A percentile compares a stretch with the other conserved stretches of the same genome.
Evolutionary conservation across 2,329 filamentous ascomycete species (phyloP).

Genomic region (Fusarium xylarioides): DNA sequence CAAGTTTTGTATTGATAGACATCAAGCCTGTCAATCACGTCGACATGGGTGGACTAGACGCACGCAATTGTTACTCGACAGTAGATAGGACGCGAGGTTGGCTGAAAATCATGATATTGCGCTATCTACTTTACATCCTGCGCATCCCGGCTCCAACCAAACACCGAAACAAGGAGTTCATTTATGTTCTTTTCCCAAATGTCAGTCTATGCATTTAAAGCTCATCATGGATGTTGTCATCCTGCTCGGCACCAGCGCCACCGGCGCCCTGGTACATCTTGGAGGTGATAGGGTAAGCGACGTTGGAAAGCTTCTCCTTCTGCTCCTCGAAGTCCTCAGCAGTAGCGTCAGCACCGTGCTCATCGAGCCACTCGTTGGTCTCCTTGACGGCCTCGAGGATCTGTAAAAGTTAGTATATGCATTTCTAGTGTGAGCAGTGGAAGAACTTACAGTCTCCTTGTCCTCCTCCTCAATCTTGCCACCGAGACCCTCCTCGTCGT

Average conservation of each 20-base stretch:
- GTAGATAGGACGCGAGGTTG: neutral
- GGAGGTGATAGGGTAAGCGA: conserved; percentile 98
- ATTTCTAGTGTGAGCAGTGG: neutral
- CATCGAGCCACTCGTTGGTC: conserved; percentile 93
- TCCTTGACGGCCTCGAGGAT: conserved; percentile 97
- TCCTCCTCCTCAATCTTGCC: conserved; percentile 99
- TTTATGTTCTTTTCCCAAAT: conserved; percentile 43
- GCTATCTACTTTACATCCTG: conserved; percentile 47
- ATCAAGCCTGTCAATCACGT: neutral
- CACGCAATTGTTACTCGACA: neutral
- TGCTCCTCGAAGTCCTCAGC: conserved; percentile 99
- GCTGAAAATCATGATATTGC: conserved; percentile 39
- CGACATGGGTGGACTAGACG: neutral
- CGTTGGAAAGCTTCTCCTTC: conserved; percentile 97
- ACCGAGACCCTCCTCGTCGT: conserved; percentile 94
- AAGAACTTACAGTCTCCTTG: conserved; percentile 85
- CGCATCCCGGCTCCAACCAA: conserved; percentile 43
- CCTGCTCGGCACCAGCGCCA: conserved; percentile 63
- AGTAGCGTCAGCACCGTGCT: conserved; percentile 85
- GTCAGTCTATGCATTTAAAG: conserved; percentile 66
- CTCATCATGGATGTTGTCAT: conserved; percentile 82
- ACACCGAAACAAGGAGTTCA: conserved; percentile 41
- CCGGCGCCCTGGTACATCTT: conserved; percentile 83
- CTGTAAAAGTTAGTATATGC: conserved; percentile 56
- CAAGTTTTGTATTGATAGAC: neutral